Evolutionary conservation across 352 stramenopile genomes (phyloP).

Genomic region (Phytophthora hibernalis): DNA sequence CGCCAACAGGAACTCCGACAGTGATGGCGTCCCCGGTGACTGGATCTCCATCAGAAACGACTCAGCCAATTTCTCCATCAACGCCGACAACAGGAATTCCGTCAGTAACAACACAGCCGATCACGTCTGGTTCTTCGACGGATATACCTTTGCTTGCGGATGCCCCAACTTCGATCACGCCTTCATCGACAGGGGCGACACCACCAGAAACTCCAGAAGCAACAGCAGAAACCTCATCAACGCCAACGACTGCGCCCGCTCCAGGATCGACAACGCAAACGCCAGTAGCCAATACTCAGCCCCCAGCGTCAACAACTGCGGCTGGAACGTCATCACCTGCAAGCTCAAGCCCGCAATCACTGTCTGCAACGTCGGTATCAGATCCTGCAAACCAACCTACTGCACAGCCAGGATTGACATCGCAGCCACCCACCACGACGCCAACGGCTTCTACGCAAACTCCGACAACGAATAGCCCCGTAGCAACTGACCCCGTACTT

Average conservation of each 20-base stretch:
- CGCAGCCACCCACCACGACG: constrained; percentile 5
- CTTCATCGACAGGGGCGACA: constrained; percentile 3
- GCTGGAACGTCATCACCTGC: constrained; percentile 4
- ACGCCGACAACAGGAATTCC: not conserved
- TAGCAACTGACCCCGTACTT: constrained; percentile 9
- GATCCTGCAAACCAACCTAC: not conserved
- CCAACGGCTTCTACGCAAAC: not conserved
- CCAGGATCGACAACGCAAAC: constrained; percentile 1
- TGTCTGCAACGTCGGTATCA: constrained; percentile 2
- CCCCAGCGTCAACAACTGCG: not conserved
- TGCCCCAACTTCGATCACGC: constrained; percentile 1
- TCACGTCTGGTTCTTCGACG: not conserved
- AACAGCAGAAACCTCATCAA: not conserved
- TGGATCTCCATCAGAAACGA: not conserved
- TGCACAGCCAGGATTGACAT: not conserved
- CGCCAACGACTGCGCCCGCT: not conserved
- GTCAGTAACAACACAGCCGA: not conserved
- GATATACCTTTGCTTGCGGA: constrained; percentile 26
- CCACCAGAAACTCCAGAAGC: not conserved
- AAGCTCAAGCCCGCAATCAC: constrained; percentile 3
- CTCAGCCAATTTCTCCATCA: not conserved
- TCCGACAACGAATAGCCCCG: constrained; percentile 10
- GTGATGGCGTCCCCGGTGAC: constrained; percentile 8
- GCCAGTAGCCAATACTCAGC: not conserved
- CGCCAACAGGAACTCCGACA: constrained; percentile 6